phyloP scores from a whole-genome alignment of 1,284 basidiomycete species.

The Sanghuangporus baumii region DNA sequence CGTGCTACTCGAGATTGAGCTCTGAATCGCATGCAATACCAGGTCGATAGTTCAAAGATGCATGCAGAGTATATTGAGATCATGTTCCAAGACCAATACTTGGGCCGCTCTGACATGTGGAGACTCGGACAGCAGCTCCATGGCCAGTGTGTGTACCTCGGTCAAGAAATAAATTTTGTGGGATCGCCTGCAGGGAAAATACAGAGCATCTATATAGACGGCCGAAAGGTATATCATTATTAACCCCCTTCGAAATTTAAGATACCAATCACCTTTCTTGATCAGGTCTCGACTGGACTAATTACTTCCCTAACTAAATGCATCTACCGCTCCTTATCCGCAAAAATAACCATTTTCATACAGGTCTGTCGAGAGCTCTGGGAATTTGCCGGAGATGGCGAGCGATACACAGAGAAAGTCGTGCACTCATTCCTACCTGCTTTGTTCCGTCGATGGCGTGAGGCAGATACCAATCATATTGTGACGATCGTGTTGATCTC shows the following conservation, averaged over 20 bases:
- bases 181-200: slow-evolving; percentile 78
- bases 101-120: slow-evolving; percentile 94
- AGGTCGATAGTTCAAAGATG: slow-evolving; percentile 65
- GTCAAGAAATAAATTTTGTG: slow-evolving; percentile 75
- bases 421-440: slow-evolving; percentile 89
- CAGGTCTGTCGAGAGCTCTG: slow-evolving; percentile 95
- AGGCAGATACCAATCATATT: slow-evolving; percentile 84
- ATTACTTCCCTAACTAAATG: slow-evolving; percentile 83
- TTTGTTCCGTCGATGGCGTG: slow-evolving; percentile 78
- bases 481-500: slow-evolving; percentile 95
- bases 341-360: slow-evolving; percentile 90
- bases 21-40: not conserved
- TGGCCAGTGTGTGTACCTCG: slow-evolving; percentile 43
- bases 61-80: slow-evolving; percentile 83
- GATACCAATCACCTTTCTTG: slow-evolving; percentile 6
- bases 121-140: slow-evolving; percentile 68
- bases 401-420: slow-evolving; percentile 94
- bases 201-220: slow-evolving; percentile 65
- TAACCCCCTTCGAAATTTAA: not conserved
- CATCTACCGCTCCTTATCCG: slow-evolving; percentile 87
- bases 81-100: slow-evolving; percentile 87
- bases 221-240: slow-evolving; percentile 46
- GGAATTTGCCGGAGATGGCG: slow-evolving; percentile 96
- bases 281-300: slow-evolving; percentile 73
- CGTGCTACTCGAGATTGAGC: not conserved